Percentiles rank a stretch among this genome's conserved stretches.
Conservation (phyloP, 345 rosid genomes). For the Syzygium oleosum region DNA sequence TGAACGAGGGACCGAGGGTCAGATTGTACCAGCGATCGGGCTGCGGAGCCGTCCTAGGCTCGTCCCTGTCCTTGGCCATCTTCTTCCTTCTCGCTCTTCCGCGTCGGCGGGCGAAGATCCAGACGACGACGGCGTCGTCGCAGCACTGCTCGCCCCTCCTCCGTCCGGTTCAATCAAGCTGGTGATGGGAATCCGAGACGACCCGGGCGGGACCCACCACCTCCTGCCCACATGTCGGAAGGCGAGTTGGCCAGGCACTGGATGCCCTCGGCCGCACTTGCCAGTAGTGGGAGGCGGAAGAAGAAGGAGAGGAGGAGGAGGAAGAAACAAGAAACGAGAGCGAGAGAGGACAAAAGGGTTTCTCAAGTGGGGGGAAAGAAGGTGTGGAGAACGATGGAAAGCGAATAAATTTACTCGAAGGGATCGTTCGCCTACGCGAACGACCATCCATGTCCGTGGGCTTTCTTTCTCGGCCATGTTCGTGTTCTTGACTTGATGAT, state of each 20-base stretch:
- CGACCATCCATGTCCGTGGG: background rate
- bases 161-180: background rate
- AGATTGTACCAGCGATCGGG: constrained; percentile 82
- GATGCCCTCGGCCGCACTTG: background rate
- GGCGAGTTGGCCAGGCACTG: background rate
- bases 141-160: background rate
- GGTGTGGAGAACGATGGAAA: background rate
- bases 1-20: constrained; percentile 59
- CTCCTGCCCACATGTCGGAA: background rate
- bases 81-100: background rate
- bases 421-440: background rate
- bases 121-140: background rate
- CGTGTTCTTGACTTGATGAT: background rate
- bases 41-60: constrained; percentile 58
- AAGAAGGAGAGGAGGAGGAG: background rate
- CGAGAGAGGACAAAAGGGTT: background rate
- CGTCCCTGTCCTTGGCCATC: constrained; percentile 58
- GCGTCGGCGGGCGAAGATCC: background rate
- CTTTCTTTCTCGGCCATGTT: background rate
- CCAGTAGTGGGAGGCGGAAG: background rate
- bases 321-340: background rate
- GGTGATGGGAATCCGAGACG: background rate
- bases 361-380: background rate
- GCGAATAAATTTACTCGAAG: background rate
- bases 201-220: background rate